These are phyloP conservation scores for Paratinospora sagittata DNA, from an alignment of 164 flowering plant species.

Conservation along the genomic window DNA sequence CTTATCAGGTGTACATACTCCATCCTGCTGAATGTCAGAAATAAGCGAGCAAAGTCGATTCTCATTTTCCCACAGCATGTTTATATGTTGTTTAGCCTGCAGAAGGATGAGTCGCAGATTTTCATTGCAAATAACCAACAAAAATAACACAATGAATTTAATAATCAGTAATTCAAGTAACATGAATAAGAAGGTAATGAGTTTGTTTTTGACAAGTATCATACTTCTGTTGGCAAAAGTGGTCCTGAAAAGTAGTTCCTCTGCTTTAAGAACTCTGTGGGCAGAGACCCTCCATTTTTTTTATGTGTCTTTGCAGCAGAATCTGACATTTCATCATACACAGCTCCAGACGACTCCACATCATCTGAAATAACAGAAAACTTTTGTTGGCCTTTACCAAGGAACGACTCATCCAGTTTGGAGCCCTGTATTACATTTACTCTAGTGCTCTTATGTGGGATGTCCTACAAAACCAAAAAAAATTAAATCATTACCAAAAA, in stretches of 20 bases:
- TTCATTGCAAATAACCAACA: neutral
- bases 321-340: constrained; percentile 17
- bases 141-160: neutral
- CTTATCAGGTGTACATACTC: constrained; percentile 17
- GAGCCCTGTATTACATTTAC: constrained; percentile 37
- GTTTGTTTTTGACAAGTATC: constrained; percentile 3
- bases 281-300: constrained; percentile 7
- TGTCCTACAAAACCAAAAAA: constrained; percentile 20
- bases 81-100: constrained; percentile 54
- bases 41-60: constrained; percentile 55
- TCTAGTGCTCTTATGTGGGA: constrained; percentile 22
- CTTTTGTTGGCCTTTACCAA: constrained; percentile 24
- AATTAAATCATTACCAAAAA: neutral
- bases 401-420: constrained; percentile 17
- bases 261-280: constrained; percentile 32
- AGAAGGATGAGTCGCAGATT: neutral
- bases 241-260: constrained; percentile 30
- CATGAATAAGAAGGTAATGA: neutral
- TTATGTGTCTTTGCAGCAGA: constrained; percentile 10
- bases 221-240: constrained; percentile 70
- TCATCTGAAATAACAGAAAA: constrained; percentile 20
- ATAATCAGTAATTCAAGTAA: neutral
- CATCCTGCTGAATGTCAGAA: constrained; percentile 49
- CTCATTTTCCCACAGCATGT: constrained; percentile 75
- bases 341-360: constrained; percentile 17